Base-by-base conservation (phyloP, 2,329 filamentous ascomycete species). In the Fonsecaea pedrosoi region DNA sequence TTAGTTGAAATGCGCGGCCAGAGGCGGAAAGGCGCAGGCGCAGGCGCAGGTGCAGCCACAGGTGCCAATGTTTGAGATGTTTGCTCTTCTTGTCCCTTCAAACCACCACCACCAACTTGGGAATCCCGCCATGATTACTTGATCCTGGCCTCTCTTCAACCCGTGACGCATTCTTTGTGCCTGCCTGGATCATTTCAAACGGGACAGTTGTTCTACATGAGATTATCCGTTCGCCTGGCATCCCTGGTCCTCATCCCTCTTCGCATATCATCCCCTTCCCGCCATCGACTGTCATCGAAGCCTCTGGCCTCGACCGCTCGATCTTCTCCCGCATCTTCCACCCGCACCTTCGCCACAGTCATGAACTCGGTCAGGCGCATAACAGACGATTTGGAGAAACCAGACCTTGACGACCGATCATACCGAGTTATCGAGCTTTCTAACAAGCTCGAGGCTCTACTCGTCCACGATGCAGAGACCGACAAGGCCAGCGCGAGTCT, bases 401-500 rank as follows among this genome's bases (percentile, higher is more conserved):
- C 93, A 5, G 88, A 89, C 71, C 85, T 96, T 62, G 94, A 98
- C 79, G 89, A 96, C 78, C 88, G 94, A 61, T 86, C 88, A 37
- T 99, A 99, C 78, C 87, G 94, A 65, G 92, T 99, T 70, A 89
- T 98, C 73, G 87, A 88, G 61, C 84, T 99, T 61, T 82, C 87
- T 55, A 99, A 99, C 79, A 85, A 94, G 78, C 86, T 99, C 15
- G 94, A 99, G 82, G 94, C 89, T 7, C 84, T 99, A 18, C 82
- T 99, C 58, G 95, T 98, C 64, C 94, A 98, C 77, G 95, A 99
- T 80, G 87, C 92, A 0, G 90, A 96, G 69, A 97, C 95, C 7
- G 95, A 99, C 83, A 98, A 98, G 85, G 94, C 95, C 70, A 96
- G 93, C 75, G 95, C 94, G 9, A 91, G 94, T 59, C 88, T 98